Evolutionary conservation across 257 asterid genomes (phyloP).

Genomic region (Prunella vulgaris): DNA sequence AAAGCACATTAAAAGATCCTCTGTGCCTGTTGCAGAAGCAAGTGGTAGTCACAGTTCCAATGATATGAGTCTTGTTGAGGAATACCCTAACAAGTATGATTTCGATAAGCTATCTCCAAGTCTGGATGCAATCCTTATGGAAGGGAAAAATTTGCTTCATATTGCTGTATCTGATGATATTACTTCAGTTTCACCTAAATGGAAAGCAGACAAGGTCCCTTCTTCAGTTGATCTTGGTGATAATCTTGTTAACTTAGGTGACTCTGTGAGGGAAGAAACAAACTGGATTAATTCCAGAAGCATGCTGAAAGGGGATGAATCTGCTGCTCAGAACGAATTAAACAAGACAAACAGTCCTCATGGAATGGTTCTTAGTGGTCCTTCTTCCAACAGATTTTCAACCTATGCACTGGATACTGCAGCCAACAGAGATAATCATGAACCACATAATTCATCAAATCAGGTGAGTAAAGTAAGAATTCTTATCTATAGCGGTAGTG

Average conservation of each 20-base stretch:
- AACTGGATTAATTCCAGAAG: slow-evolving; percentile 11
- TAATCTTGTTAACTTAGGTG: slow-evolving; percentile 20
- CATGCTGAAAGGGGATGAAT: slow-evolving; percentile 29
- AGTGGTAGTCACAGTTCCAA: slow-evolving; percentile 51
- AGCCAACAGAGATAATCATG: slow-evolving; percentile 28
- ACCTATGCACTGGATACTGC: slow-evolving; percentile 28
- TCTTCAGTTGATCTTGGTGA: slow-evolving; percentile 31
- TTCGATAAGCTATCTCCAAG: slow-evolving; percentile 65
- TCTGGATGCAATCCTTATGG: slow-evolving; percentile 62
- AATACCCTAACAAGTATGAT: slow-evolving; percentile 55
- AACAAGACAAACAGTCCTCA: slow-evolving; percentile 33
- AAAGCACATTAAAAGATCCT: slow-evolving; percentile 31
- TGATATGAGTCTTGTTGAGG: slow-evolving; percentile 89
- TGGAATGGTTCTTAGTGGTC: slow-evolving; percentile 14
- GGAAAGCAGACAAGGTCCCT: slow-evolving; percentile 21
- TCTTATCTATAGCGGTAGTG: slow-evolving; percentile 2
- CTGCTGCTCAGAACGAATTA: slow-evolving; percentile 30
- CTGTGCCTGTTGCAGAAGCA: slow-evolving; percentile 33
- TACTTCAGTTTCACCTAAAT: slow-evolving; percentile 34
- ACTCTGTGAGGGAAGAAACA: slow-evolving; percentile 24
- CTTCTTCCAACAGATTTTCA: slow-evolving; percentile 27
- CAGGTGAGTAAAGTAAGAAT: slow-evolving; percentile 42
- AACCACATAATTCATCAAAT: slow-evolving; percentile 34
- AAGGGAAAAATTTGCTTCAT: slow-evolving; percentile 36
- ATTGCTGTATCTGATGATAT: slow-evolving; percentile 37